phyloP scores from a whole-genome alignment of 2,329 filamentous ascomycete genomes.

The Phoma sp. region DNA sequence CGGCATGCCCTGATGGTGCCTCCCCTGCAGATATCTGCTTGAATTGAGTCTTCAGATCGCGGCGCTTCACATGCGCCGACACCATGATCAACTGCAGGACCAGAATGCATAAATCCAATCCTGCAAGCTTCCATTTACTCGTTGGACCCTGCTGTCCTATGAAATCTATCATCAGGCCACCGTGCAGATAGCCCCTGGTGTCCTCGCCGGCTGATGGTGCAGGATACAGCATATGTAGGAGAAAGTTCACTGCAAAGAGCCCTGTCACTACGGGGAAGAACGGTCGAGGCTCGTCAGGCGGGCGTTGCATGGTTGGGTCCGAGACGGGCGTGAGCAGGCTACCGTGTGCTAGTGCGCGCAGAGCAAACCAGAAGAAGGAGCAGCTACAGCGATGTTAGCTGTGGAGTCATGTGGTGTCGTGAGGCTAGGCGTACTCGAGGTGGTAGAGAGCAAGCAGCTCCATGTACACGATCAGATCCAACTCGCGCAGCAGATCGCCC shows the following conservation, averaged over 20 bases:
- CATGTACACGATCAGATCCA: constrained; percentile 67
- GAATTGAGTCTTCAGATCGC: constrained; percentile 53
- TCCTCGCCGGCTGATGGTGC: constrained; percentile 55
- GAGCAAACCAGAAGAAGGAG: constrained; percentile 62
- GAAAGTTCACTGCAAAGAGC: constrained; percentile 62
- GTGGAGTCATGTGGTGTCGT: not conserved
- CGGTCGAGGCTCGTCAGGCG: constrained; percentile 58
- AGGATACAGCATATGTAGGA: constrained; percentile 56
- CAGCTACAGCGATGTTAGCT: constrained; percentile 52
- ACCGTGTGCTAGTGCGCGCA: constrained; percentile 63
- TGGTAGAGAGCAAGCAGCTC: constrained; percentile 68
- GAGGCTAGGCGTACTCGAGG: constrained; percentile 60
- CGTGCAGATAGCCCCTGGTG: constrained; percentile 63
- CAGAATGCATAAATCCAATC: constrained; percentile 62
- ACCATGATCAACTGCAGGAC: constrained; percentile 64
- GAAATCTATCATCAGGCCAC: constrained; percentile 69
- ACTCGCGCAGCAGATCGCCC: constrained; percentile 61
- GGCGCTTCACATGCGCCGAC: constrained; percentile 59
- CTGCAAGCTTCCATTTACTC: constrained; percentile 59
- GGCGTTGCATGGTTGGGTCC: constrained; percentile 52
- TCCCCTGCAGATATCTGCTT: constrained; percentile 33
- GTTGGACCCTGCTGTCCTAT: constrained; percentile 66
- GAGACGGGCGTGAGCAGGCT: constrained; percentile 66
- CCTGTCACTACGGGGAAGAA: constrained; percentile 61
- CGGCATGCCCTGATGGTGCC: constrained; percentile 13